A percentile compares a stretch with the other conserved stretches of the same genome.
Conservation (phyloP, 2,329 filamentous ascomycete species). For the Cladobotryum protrusum region DNA sequence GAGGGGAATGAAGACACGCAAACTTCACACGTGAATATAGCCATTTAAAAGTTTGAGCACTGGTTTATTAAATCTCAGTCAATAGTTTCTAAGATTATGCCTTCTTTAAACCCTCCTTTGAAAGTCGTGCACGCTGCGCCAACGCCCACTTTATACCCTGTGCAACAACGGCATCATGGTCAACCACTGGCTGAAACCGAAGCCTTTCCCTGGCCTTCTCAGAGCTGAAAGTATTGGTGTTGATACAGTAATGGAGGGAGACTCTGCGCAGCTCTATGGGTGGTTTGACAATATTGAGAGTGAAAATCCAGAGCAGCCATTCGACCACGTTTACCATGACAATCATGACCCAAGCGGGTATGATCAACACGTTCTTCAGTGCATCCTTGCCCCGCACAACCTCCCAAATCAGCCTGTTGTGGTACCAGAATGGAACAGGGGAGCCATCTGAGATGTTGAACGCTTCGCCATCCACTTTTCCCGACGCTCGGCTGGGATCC, state of each 20-base stretch:
- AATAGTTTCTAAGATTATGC: too few relatives aligned
- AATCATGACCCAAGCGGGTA: conserved; percentile 22
- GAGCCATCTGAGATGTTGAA: conserved; percentile 31
- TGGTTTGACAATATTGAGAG: conserved; percentile 19
- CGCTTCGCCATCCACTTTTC: conserved; percentile 25
- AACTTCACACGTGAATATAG: too few relatives aligned
- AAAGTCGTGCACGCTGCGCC: not conserved
- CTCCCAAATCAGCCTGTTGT: conserved; percentile 20
- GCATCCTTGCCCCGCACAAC: conserved; percentile 14
- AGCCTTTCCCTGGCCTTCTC: conserved; percentile 15
- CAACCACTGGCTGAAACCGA: conserved; percentile 12
- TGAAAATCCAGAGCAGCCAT: conserved; percentile 21
- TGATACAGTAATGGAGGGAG: conserved; percentile 17
- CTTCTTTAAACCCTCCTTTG: too few relatives aligned
- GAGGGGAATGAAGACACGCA: too few relatives aligned
- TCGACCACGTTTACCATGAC: conserved; percentile 10
- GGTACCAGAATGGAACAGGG: conserved; percentile 27
- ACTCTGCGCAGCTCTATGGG: conserved; percentile 18
- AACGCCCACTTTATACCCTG: not conserved
- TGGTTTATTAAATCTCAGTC: too few relatives aligned
- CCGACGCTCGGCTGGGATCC: conserved; percentile 9
- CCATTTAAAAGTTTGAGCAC: too few relatives aligned
- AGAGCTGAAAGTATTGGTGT: conserved; percentile 15
- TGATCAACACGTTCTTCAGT: conserved; percentile 4
- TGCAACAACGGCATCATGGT: conserved; percentile 13